phyloP scores from a whole-genome alignment of 139 green algal genomes.

The Zygnema cylindricum region DNA sequence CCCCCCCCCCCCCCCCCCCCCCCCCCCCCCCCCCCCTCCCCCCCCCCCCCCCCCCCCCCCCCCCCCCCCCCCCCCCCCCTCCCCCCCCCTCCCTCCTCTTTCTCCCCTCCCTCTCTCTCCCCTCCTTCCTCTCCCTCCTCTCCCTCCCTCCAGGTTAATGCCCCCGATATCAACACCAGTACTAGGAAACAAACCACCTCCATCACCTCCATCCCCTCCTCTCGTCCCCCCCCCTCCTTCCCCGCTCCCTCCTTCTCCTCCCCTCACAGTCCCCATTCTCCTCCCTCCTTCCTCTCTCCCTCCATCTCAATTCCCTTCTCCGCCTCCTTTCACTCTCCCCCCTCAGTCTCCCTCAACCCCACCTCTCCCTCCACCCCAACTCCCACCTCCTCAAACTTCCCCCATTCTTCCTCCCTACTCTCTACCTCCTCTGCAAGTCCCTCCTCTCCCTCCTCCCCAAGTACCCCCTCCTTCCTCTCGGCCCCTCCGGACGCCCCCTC shows the following conservation, averaged over 20 bases:
- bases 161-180: no score
- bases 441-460: not conserved
- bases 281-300: not conserved
- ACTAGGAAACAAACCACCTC: no score
- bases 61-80: not conserved
- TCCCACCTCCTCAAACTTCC: not conserved
- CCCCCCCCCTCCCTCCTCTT: not conserved
- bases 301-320: conserved; percentile 2
- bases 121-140: not conserved
- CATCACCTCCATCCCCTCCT: no score
- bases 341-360: not conserved
- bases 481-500: not conserved
- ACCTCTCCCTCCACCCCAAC: not conserved
- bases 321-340: not conserved
- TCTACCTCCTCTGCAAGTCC: not conserved
- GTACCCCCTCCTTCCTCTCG: not conserved
- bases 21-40: no score
- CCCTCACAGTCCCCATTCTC: not conserved
- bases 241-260: not conserved
- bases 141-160: not conserved
- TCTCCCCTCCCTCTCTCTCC: not conserved
- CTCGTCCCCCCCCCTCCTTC: no score
- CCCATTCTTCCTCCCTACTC: not conserved
- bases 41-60: no score
- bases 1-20: no score